phyloP scores from a whole-genome alignment of 2,329 filamentous ascomycete genomes.

The Xylaria hypoxylon region DNA sequence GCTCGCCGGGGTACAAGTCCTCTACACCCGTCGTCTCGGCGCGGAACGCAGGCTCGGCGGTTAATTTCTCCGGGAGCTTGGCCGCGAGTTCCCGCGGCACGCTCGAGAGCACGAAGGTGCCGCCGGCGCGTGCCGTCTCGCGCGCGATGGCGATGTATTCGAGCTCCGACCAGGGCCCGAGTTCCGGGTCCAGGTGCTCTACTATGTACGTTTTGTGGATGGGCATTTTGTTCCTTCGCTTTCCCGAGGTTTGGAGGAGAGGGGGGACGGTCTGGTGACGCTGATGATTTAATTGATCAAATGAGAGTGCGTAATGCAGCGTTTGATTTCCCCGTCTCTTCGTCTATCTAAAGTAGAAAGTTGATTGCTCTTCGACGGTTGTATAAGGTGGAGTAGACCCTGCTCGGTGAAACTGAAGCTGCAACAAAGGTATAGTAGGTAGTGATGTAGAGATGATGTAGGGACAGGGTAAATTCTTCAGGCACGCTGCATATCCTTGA shows the following conservation, averaged over 20 bases:
- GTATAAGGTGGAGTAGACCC: neutral
- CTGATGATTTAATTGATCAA: constrained; percentile 3
- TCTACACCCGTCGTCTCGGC: constrained; percentile 85
- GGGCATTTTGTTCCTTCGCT: constrained; percentile 39
- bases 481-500: neutral
- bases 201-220: constrained; percentile 83
- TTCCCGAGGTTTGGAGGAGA: neutral
- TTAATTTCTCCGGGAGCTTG: constrained; percentile 70
- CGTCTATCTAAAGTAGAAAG: neutral
- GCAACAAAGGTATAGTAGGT: neutral
- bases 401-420: neutral
- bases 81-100: constrained; percentile 77
- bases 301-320: neutral
- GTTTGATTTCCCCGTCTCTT: neutral
- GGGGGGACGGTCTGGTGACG: too few relatives aligned
- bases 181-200: constrained; percentile 94
- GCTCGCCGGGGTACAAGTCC: constrained; percentile 71
- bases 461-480: neutral
- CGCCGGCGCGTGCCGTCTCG: constrained; percentile 76
- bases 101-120: constrained; percentile 84
- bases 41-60: constrained; percentile 70
- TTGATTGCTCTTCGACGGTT: neutral
- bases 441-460: constrained; percentile 7
- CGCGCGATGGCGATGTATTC: constrained; percentile 90
- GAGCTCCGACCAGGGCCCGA: constrained; percentile 92